Evolutionary conservation across 257 asterid species (phyloP).

Genomic region (Nicotiana tomentosiformis): DNA sequence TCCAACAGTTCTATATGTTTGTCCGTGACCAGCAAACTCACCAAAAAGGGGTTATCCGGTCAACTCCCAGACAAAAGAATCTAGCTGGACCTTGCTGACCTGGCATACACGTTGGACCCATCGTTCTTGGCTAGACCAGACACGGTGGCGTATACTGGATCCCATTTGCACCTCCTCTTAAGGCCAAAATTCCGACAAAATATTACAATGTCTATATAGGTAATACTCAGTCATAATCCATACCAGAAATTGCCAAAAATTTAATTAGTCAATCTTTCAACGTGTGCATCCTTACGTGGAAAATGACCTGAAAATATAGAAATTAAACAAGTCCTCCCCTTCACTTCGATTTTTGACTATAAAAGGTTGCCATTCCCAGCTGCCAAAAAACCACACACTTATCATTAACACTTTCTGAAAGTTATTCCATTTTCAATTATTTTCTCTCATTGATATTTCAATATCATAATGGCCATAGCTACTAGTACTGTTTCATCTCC

Average conservation of each 20-base stretch:
- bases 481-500: constrained; percentile 20
- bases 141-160: neutral
- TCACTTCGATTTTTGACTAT: constrained; percentile 6
- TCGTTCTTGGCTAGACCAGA: neutral
- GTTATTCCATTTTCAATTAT: neutral
- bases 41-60: neutral
- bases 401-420: too few relatives aligned
- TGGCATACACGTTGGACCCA: constrained; percentile 19
- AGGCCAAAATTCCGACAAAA: constrained; percentile 4
- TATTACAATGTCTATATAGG: constrained; percentile 5
- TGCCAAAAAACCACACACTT: neutral
- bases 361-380: neutral
- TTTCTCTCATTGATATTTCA: neutral
- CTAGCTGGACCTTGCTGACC: constrained; percentile 18
- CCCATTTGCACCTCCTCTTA: constrained; percentile 16
- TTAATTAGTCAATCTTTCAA: neutral
- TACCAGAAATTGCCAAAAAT: constrained; percentile 1
- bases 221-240: constrained; percentile 12
- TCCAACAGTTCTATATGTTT: constrained; percentile 18
- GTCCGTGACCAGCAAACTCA: constrained; percentile 16
- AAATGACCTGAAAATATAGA: neutral
- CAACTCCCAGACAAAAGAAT: constrained; percentile 18
- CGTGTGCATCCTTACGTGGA: neutral
- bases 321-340: neutral
- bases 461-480: constrained; percentile 34